phyloP scores from a whole-genome alignment of 2,329 filamentous ascomycete species.

The Paraphaeosphaeria minitans region DNA sequence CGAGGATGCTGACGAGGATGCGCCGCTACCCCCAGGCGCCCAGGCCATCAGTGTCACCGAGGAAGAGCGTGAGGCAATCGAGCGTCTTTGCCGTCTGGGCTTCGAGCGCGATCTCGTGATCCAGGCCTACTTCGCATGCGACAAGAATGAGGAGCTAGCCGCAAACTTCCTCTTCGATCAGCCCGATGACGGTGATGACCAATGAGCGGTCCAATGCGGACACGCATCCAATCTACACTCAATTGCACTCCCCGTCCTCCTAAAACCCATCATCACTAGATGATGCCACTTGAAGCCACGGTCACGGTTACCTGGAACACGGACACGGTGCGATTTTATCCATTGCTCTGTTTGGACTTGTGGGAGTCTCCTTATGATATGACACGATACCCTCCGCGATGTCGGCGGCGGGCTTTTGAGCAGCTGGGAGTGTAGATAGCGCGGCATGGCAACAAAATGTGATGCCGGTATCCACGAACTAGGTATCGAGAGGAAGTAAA shows the following conservation, averaged over 20 bases:
- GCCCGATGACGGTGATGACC: conserved; percentile 78
- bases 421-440: conserved; percentile 21
- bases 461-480: background rate
- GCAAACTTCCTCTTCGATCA: conserved; percentile 99
- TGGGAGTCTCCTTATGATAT: conserved; percentile 14
- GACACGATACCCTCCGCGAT: conserved; percentile 21
- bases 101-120: conserved; percentile 94
- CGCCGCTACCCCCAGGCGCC: conserved; percentile 81
- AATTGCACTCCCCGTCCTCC: background rate
- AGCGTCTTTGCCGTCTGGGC: conserved; percentile 88
- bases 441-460: conserved; percentile 3
- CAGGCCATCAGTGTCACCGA: conserved; percentile 91
- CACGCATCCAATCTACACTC: background rate
- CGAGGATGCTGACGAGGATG: conserved; percentile 85
- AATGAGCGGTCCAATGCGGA: conserved; percentile 24
- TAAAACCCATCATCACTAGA: background rate
- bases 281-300: conserved; percentile 7
- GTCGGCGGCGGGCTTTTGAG: conserved; percentile 9
- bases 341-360: conserved; percentile 10
- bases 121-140: conserved; percentile 98
- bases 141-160: conserved; percentile 98
- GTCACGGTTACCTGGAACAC: conserved; percentile 8
- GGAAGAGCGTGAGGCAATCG: conserved; percentile 95
- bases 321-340: conserved; percentile 5
- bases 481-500: conserved; percentile 6